These are phyloP conservation scores for Mucor lusitanicus DNA, from an alignment of 371 early-diverging fungal species.

Conservation along the genomic window DNA sequence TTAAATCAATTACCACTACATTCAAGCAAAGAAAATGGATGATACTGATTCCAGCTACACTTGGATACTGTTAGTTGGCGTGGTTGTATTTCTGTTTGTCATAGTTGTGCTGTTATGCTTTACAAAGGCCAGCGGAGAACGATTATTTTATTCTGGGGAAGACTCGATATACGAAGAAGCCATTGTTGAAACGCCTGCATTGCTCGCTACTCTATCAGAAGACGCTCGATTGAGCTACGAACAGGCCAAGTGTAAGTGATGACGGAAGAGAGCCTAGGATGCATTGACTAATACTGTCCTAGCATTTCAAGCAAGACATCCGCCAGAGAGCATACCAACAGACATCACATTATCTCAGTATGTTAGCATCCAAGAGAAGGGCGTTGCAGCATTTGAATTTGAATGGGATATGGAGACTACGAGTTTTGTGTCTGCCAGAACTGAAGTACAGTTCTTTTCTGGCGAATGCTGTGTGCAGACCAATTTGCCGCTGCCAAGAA, in stretches of 20 bases:
- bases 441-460: slow-evolving; percentile 73
- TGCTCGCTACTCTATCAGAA: slow-evolving; percentile 41
- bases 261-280: background rate
- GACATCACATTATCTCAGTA: slow-evolving; percentile 68
- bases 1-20: background rate
- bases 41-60: slow-evolving; percentile 26
- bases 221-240: slow-evolving; percentile 54
- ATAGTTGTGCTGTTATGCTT: slow-evolving; percentile 46
- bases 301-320: slow-evolving; percentile 57
- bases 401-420: slow-evolving; percentile 68
- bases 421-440: slow-evolving; percentile 70
- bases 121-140: slow-evolving; percentile 43
- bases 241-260: slow-evolving; percentile 42
- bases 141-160: slow-evolving; percentile 36
- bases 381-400: slow-evolving; percentile 85
- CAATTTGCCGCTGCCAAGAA: slow-evolving; percentile 79
- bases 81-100: slow-evolving; percentile 49
- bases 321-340: slow-evolving; percentile 68
- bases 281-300: background rate
- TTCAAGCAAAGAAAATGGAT: slow-evolving; percentile 4
- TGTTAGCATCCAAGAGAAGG: slow-evolving; percentile 79
- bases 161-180: slow-evolving; percentile 33
- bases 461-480: slow-evolving; percentile 81
- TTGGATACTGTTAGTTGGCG: slow-evolving; percentile 49
- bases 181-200: slow-evolving; percentile 42